A percentile compares a stretch with the other conserved stretches of the same genome.
These are phyloP conservation scores for Leucocoprinus leucothites DNA, from an alignment of 768 basidiomycete species.

Conservation along the genomic window DNA sequence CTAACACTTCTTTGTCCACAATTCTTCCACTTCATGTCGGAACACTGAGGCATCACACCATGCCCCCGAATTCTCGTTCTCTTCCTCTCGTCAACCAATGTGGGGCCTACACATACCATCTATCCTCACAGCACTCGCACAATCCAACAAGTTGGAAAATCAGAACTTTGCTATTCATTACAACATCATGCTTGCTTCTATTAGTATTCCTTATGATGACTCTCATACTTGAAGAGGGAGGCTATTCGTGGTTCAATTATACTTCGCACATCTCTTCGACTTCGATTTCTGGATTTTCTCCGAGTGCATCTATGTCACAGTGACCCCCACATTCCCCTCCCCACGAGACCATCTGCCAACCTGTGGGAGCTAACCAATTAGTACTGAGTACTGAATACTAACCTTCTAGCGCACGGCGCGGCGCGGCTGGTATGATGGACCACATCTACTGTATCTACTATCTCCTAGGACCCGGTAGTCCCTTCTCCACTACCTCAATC, in stretches of 20 bases:
- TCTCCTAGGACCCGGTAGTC: too few species aligned
- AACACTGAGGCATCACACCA: too few species aligned
- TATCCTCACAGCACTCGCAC: too few species aligned
- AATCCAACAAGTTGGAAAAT: too few species aligned
- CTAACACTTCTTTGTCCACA: not conserved
- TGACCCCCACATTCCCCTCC: not conserved
- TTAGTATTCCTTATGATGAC: slow-evolving; percentile 7
- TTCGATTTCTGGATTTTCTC: slow-evolving; percentile 13
- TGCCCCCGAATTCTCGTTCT: too few species aligned
- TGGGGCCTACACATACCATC: too few species aligned
- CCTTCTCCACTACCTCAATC: not conserved
- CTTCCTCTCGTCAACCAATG: too few species aligned
- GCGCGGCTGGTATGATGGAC: too few species aligned
- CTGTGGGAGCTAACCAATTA: slow-evolving; percentile 6
- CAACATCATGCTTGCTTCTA: not conserved
- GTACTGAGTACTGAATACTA: slow-evolving; percentile 2
- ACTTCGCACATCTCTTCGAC: slow-evolving; percentile 8
- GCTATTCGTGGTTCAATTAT: slow-evolving; percentile 3
- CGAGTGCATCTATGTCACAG: not conserved
- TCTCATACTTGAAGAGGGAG: not conserved
- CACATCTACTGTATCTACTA: too few species aligned
- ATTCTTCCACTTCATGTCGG: too few species aligned
- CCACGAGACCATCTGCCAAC: not conserved
- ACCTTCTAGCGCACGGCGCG: slow-evolving; percentile 4
- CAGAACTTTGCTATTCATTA: too few species aligned